phyloP scores from a whole-genome alignment of 202 grass and related monocot species.

The Zoysia matrella region DNA sequence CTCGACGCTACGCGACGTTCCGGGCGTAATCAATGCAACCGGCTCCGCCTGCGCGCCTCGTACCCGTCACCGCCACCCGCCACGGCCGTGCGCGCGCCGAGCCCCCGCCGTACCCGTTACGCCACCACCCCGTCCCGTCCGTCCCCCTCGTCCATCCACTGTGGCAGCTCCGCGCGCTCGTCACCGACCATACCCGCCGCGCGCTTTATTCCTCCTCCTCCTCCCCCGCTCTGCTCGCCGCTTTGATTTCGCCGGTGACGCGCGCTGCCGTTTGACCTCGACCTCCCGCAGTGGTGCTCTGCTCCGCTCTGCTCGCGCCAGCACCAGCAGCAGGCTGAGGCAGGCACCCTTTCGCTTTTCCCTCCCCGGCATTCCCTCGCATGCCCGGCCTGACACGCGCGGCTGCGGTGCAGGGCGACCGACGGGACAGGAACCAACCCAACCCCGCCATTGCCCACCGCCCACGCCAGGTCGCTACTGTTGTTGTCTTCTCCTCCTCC shows the following conservation, averaged over 20 bases:
- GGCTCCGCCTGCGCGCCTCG: background rate
- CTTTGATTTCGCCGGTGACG: background rate
- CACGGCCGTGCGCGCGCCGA: slow-evolving; percentile 1
- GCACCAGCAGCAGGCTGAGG: background rate
- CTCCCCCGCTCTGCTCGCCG: background rate
- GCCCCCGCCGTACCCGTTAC: background rate
- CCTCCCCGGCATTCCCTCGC: slow-evolving; percentile 24
- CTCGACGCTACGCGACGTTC: background rate
- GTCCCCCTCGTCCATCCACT: background rate
- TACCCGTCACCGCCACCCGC: background rate
- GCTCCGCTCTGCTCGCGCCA: background rate
- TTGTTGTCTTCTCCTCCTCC: background rate
- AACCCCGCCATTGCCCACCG: no score
- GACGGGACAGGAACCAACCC: background rate
- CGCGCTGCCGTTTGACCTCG: slow-evolving; percentile 33
- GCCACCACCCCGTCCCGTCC: background rate
- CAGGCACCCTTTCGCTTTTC: background rate
- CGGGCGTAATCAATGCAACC: slow-evolving; percentile 43
- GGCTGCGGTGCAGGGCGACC: background rate
- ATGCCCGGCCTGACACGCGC: background rate
- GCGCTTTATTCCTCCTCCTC: slow-evolving; percentile 8
- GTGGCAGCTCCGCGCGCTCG: background rate
- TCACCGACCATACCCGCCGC: background rate
- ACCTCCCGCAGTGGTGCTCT: background rate
- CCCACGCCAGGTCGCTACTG: no score